phyloP scores from a whole-genome alignment of 371 early-diverging fungal genomes.

The Mucor piriformis region DNA sequence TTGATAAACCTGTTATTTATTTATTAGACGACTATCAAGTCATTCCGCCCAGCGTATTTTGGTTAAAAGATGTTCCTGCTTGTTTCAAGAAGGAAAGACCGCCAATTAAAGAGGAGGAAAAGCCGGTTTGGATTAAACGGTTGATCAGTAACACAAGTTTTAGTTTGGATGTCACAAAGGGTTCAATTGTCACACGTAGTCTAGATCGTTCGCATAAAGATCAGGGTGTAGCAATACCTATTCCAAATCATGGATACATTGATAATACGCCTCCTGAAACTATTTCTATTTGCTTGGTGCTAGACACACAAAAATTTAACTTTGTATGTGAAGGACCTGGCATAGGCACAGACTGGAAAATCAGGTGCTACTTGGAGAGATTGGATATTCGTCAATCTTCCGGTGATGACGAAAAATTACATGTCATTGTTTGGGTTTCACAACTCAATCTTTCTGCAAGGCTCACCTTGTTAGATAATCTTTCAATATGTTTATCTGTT shows the following conservation, averaged over 20 bases:
- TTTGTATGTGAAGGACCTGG: constrained; percentile 5
- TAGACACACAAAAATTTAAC: constrained; percentile 9
- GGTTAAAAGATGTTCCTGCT: constrained; percentile 9
- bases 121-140: background rate
- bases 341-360: background rate
- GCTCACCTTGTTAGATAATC: background rate
- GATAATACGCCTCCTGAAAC: constrained; percentile 14
- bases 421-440: constrained; percentile 21
- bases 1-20: constrained; percentile 17
- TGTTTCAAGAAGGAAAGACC: background rate
- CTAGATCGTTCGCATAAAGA: background rate
- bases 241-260: constrained; percentile 5
- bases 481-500: background rate
- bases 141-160: background rate
- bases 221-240: background rate
- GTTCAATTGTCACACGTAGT: background rate
- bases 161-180: constrained; percentile 17
- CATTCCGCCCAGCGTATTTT: background rate
- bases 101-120: too few relatives aligned
- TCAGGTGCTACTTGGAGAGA: constrained; percentile 10
- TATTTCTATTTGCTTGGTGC: background rate
- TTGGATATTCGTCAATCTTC: constrained; percentile 17
- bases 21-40: constrained; percentile 2
- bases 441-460: constrained; percentile 7
- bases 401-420: background rate